A percentile compares a stretch with the other conserved stretches of the same genome.
Conservation (phyloP, 2,329 filamentous ascomycete species). For the Fusarium nodosum region DNA sequence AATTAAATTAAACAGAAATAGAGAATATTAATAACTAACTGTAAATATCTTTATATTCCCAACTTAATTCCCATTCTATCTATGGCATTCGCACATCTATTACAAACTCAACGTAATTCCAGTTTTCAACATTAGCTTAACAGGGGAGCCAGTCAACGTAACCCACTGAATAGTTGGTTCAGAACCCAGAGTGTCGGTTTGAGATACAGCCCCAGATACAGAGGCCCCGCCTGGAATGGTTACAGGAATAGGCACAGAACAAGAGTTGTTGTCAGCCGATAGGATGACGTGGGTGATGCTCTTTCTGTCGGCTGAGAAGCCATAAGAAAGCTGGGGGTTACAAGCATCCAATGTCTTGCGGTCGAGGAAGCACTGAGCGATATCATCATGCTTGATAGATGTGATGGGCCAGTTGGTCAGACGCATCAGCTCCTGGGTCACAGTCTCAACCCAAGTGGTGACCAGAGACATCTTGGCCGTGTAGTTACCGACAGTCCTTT, state of each 20-base stretch:
- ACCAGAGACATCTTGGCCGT: conserved; percentile 36
- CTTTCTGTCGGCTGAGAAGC: conserved; percentile 22
- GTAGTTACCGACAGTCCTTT: conserved; percentile 32
- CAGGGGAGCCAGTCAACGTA: conserved; percentile 25
- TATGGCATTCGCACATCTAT: too few species aligned
- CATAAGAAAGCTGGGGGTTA: conserved; percentile 28
- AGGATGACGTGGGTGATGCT: conserved; percentile 19
- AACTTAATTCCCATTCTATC: too few species aligned
- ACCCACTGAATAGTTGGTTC: conserved; percentile 41
- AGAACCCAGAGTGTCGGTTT: conserved; percentile 25
- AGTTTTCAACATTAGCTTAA: not conserved
- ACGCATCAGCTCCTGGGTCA: conserved; percentile 36
- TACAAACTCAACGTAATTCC: not conserved
- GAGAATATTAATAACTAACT: too few species aligned
- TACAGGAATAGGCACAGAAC: conserved; percentile 28
- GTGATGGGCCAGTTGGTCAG: conserved; percentile 36
- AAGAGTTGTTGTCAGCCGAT: conserved; percentile 26
- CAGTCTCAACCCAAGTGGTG: conserved; percentile 37
- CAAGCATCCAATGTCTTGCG: conserved; percentile 33
- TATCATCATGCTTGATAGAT: conserved; percentile 36
- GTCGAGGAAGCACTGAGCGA: conserved; percentile 35
- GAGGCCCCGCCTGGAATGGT: conserved; percentile 27
- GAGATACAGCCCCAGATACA: not conserved
- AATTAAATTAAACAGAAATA: too few species aligned
- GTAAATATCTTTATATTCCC: too few species aligned